These are phyloP conservation scores for Albizia julibrissin DNA, from an alignment of 306 rosid species.

Conservation along the genomic window DNA sequence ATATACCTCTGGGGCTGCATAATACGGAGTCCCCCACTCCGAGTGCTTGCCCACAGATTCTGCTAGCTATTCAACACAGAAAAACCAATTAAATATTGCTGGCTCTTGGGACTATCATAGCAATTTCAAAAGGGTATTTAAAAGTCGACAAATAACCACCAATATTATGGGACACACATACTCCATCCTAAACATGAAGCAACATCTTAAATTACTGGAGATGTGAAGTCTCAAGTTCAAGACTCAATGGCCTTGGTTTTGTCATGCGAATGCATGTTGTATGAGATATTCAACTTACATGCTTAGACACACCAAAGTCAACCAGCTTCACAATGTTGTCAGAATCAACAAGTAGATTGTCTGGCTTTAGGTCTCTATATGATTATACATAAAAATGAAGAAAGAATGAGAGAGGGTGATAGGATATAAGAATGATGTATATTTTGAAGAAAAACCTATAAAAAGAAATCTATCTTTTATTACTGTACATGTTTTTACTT, in stretches of 20 bases:
- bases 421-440: no score
- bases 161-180: background rate
- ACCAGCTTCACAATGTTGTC: background rate
- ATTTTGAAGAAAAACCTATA: no score
- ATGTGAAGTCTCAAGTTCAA: background rate
- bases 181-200: no score
- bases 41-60: background rate
- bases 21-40: background rate
- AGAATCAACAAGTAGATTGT: background rate
- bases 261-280: background rate
- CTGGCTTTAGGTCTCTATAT: background rate
- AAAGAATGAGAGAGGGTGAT: background rate
- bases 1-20: background rate
- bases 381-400: background rate
- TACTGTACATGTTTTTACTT: no score
- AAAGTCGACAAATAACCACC: background rate
- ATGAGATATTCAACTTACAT: background rate
- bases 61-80: background rate
- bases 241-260: background rate
- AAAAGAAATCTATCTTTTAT: no score
- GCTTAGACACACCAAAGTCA: background rate
- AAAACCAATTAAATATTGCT: background rate
- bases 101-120: background rate
- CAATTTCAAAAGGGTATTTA: background rate
- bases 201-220: no score